Evolutionary conservation across 2,329 filamentous ascomycete species (phyloP).

Genomic region (Talaromyces sp.): DNA sequence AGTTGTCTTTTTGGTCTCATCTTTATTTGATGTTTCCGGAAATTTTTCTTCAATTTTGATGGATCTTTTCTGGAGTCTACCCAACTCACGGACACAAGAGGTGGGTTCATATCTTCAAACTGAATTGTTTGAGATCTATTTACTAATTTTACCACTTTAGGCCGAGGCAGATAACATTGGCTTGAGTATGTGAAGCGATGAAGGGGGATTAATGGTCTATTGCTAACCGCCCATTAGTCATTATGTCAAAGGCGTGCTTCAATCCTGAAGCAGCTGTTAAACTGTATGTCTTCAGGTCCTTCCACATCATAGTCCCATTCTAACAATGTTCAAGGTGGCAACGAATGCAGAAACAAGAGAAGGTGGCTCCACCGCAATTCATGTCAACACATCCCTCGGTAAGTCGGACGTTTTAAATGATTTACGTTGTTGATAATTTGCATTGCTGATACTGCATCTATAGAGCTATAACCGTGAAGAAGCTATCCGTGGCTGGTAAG

Average conservation of each 20-base stretch:
- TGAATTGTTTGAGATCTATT: not conserved
- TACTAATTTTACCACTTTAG: conserved; percentile 24
- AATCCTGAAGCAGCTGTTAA: conserved; percentile 58
- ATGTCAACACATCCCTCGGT: conserved; percentile 63
- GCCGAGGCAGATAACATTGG: conserved; percentile 66
- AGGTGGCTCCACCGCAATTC: conserved; percentile 56
- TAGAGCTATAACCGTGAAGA: conserved; percentile 57
- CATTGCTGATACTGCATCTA: not conserved
- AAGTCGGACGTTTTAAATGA: conserved; percentile 8
- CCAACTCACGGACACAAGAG: conserved; percentile 62
- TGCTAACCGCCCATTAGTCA: conserved; percentile 44
- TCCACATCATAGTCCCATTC: not conserved
- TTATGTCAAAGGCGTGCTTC: conserved; percentile 66
- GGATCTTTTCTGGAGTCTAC: conserved; percentile 55
- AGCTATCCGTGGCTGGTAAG: conserved; percentile 56
- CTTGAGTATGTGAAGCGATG: conserved; percentile 41
- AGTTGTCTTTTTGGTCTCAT: conserved; percentile 28
- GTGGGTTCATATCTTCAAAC: conserved; percentile 25
- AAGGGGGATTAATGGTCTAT: not conserved
- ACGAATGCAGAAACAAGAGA: conserved; percentile 54
- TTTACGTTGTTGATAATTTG: conserved; percentile 8
- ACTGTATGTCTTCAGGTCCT: conserved; percentile 40
- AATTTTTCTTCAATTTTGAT: conserved; percentile 45
- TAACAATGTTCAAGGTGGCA: conserved; percentile 44
- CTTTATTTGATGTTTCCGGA: conserved; percentile 46